phyloP scores from a whole-genome alignment of 371 early-diverging fungal species.

The Blakeslea trispora region DNA sequence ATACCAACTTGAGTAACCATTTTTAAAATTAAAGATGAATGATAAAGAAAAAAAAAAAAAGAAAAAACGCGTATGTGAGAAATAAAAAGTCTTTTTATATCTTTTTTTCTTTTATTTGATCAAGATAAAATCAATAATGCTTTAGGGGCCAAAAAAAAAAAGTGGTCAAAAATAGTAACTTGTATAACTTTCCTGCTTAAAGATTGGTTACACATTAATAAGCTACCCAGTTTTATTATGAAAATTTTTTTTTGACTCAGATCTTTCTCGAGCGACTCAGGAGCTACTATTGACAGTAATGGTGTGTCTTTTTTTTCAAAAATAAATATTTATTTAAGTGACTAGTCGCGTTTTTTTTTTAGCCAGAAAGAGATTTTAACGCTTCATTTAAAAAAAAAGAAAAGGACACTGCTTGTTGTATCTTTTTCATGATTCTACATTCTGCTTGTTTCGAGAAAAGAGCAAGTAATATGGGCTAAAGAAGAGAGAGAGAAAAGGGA shows the following conservation, averaged over 20 bases:
- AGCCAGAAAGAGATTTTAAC: background rate
- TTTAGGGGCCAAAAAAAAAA: background rate
- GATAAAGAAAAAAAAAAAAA: slow-evolving; percentile 11
- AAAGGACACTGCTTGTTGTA: too few relatives aligned
- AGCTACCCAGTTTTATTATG: slow-evolving; percentile 3
- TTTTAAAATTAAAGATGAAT: slow-evolving; percentile 12
- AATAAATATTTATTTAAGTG: background rate
- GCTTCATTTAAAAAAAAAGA: too few relatives aligned
- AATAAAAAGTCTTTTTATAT: slow-evolving; percentile 17
- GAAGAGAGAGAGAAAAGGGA: too few relatives aligned
- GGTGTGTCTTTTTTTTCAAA: too few relatives aligned
- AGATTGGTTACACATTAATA: background rate
- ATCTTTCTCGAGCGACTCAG: slow-evolving; percentile 12
- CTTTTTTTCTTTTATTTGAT: slow-evolving; percentile 22
- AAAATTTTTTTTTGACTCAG: slow-evolving; percentile 10
- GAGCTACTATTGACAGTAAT: background rate
- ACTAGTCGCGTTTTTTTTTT: too few relatives aligned
- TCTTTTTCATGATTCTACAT: too few relatives aligned
- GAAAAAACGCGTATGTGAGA: slow-evolving; percentile 12
- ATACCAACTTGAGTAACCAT: slow-evolving; percentile 37
- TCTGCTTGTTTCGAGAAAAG: too few relatives aligned
- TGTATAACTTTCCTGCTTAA: slow-evolving; percentile 4
- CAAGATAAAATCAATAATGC: slow-evolving; percentile 17
- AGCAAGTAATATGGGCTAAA: too few relatives aligned
- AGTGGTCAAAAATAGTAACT: slow-evolving; percentile 2